Conservation (phyloP, 805 yeast genomes). For the Saturnispora dispora region DNA sequence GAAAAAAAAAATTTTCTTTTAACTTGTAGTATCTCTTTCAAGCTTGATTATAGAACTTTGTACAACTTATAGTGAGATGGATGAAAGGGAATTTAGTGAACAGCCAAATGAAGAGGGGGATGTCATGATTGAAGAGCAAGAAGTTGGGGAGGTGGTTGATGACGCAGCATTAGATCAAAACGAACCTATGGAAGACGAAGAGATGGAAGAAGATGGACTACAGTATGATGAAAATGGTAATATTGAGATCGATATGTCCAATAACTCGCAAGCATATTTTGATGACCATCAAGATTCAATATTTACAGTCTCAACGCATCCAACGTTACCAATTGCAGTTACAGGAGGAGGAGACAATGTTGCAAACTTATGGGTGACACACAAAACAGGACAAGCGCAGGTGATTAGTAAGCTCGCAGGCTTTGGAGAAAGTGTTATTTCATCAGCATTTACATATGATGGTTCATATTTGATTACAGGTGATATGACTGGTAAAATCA, state of each 20-base stretch:
- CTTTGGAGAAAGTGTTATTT: slow-evolving; percentile 80
- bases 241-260: slow-evolving; percentile 76
- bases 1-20: background rate
- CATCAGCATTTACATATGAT: slow-evolving; percentile 75
- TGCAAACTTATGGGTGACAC: slow-evolving; percentile 89
- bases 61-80: background rate
- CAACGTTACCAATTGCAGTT: slow-evolving; percentile 74
- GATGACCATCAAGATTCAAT: slow-evolving; percentile 86
- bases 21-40: background rate
- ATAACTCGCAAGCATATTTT: slow-evolving; percentile 83
- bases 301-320: slow-evolving; percentile 75
- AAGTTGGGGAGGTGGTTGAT: slow-evolving; percentile 28
- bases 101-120: slow-evolving; percentile 16
- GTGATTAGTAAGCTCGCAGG: slow-evolving; percentile 69
- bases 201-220: slow-evolving; percentile 9
- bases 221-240: slow-evolving; percentile 36
- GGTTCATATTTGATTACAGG: slow-evolving; percentile 80
- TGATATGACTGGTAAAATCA: slow-evolving; percentile 87
- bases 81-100: slow-evolving; percentile 3
- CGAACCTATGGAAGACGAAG: slow-evolving; percentile 26
- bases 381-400: slow-evolving; percentile 65
- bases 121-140: slow-evolving; percentile 23
- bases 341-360: slow-evolving; percentile 93
- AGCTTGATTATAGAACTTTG: background rate
- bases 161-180: slow-evolving; percentile 33